A percentile compares a stretch with the other conserved stretches of the same genome.
phyloP scores from a whole-genome alignment of 257 asterid genomes.

The Solanum lycopersicoides region DNA sequence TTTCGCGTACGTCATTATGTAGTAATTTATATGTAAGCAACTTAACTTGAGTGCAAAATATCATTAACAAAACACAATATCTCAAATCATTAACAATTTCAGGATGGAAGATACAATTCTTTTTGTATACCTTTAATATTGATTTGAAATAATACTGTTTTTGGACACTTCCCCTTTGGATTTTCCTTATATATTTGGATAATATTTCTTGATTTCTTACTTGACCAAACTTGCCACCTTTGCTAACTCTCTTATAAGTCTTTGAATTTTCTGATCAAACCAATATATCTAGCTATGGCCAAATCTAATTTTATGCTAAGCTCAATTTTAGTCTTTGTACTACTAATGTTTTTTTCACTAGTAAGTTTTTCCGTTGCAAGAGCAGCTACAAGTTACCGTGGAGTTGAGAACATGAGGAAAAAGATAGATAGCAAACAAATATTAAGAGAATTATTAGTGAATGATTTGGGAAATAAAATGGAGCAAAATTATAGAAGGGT shows the following conservation, averaged over 20 bases:
- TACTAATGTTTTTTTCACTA: conserved; percentile 14
- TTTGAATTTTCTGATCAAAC: neutral
- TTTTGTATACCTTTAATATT: neutral
- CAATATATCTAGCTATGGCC: conserved; percentile 14
- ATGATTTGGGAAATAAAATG: neutral
- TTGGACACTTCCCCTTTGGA: neutral
- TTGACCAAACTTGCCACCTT: neutral
- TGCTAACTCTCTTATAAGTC: neutral
- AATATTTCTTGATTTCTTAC: conserved; percentile 1
- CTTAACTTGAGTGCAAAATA: neutral
- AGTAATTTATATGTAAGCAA: neutral
- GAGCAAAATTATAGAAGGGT: conserved; percentile 5
- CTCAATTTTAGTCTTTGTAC: conserved; percentile 6
- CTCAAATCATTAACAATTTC: neutral
- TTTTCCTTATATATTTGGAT: conserved; percentile 18
- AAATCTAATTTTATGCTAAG: conserved; percentile 3
- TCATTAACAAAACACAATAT: neutral
- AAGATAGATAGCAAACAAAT: conserved; percentile 26
- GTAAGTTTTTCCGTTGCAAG: neutral
- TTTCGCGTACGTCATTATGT: neutral
- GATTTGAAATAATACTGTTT: neutral
- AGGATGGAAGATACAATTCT: neutral
- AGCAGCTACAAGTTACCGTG: conserved; percentile 22
- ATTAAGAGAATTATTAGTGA: conserved; percentile 15
- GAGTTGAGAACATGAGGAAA: conserved; percentile 1